Conservation (phyloP, 257 asterid species). For the Agastache rugosa region DNA sequence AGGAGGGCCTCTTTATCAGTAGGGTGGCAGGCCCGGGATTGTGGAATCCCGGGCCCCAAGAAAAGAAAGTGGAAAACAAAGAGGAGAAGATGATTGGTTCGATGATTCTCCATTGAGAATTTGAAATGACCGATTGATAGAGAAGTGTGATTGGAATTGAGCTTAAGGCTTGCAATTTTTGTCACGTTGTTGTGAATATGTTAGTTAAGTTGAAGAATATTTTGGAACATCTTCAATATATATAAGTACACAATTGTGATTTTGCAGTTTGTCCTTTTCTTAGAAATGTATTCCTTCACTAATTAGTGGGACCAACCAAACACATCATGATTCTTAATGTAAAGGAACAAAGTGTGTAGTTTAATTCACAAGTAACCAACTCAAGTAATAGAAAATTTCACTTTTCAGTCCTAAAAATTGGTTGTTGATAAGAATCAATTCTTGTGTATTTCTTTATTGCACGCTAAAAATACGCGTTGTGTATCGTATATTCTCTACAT, state of each 20-base stretch:
- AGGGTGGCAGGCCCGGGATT: slow-evolving; percentile 53
- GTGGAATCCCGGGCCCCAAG: slow-evolving; percentile 6
- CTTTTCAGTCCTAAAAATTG: not conserved
- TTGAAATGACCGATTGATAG: slow-evolving; percentile 1
- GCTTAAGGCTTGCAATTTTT: slow-evolving; percentile 29
- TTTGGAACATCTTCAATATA: not conserved
- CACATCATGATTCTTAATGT: not conserved
- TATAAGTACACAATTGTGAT: not conserved
- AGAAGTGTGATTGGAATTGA: not conserved
- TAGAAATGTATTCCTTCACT: not conserved
- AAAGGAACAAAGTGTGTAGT: not conserved
- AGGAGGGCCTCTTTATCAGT: slow-evolving; percentile 57
- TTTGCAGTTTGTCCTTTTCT: not conserved
- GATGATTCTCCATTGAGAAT: slow-evolving; percentile 37
- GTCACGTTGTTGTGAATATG: slow-evolving; percentile 34
- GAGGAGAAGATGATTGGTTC: slow-evolving; percentile 36
- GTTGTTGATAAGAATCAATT: not conserved
- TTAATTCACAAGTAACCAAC: slow-evolving; percentile 4
- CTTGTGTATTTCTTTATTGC: not conserved
- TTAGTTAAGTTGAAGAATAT: slow-evolving; percentile 33
- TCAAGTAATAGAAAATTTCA: not conserved
- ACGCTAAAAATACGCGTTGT: not conserved
- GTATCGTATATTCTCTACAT: not conserved
- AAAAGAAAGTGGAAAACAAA: slow-evolving; percentile 31
- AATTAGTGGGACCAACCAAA: slow-evolving; percentile 15